Evolutionary conservation across 352 stramenopile genomes (phyloP).

Genomic region (Phytophthora pisi): DNA sequence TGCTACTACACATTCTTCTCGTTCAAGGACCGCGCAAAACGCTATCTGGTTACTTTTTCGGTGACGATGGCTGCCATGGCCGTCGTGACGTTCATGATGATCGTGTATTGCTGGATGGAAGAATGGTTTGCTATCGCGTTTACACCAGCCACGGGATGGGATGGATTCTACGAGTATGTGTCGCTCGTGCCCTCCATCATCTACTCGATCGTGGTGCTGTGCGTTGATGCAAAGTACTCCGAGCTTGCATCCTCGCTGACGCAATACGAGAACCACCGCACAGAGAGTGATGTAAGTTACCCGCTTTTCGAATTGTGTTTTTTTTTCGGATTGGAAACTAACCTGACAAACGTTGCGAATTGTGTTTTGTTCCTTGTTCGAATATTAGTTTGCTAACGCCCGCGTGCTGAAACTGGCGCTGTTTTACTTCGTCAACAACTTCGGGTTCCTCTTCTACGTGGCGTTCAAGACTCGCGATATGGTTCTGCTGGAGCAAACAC

Average conservation of each 20-base stretch:
- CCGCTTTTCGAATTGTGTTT: neutral
- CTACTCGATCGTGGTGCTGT: slow-evolving; percentile 78
- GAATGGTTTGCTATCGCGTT: slow-evolving; percentile 69
- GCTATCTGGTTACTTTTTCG: slow-evolving; percentile 75
- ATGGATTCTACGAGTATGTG: slow-evolving; percentile 71
- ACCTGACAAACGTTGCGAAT: slow-evolving; percentile 1
- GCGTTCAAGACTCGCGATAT: slow-evolving; percentile 91
- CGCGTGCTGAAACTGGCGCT: slow-evolving; percentile 98
- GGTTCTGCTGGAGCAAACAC: slow-evolving; percentile 90
- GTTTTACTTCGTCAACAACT: slow-evolving; percentile 99
- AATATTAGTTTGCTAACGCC: slow-evolving; percentile 82
- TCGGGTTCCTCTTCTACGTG: slow-evolving; percentile 96
- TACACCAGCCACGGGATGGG: slow-evolving; percentile 65
- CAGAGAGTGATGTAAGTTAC: slow-evolving; percentile 76
- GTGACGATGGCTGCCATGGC: slow-evolving; percentile 72
- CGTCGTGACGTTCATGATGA: slow-evolving; percentile 76
- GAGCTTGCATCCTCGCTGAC: slow-evolving; percentile 93
- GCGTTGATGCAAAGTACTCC: slow-evolving; percentile 89
- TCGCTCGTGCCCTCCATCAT: slow-evolving; percentile 70
- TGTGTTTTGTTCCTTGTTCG: slow-evolving; percentile 1
- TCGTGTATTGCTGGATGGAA: slow-evolving; percentile 84
- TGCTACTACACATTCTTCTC: slow-evolving; percentile 85
- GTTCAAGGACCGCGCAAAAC: slow-evolving; percentile 75
- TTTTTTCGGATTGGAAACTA: slow-evolving; percentile 7
- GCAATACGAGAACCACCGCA: slow-evolving; percentile 93